Base-by-base conservation (phyloP, 2,329 filamentous ascomycete species). In the Botryotinia calthae region DNA sequence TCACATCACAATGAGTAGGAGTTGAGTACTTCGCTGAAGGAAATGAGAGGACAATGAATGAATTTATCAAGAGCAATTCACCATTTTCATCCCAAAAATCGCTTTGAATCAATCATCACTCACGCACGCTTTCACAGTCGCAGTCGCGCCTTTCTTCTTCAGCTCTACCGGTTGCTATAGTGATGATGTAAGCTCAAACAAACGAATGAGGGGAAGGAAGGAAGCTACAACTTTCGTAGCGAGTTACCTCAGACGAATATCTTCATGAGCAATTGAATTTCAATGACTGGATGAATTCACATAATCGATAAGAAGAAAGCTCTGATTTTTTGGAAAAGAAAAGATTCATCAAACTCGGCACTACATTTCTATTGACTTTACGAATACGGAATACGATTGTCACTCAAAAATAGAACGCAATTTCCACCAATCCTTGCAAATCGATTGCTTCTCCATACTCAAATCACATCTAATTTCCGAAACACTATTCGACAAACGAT, bases 391-490 rank as follows among this genome's bases (percentile, higher is more conserved):
- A 66, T 51, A 66, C 48, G 37, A 68, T 37, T 42, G 48, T 68
- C 65, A 42, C 64, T 67, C 48, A 68, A 68, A 68, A 68, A 68
- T 28, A 67, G 51, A 67, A 58, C 28, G 70, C 62, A 72, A 72
- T 72, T 68, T 72, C 62, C 62, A 68, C 48, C 22, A 48, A 72
- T 46, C 70, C 68, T 71, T 70, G 64, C 51, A 66, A 62, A 42
- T 31, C 42, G 42, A 65, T 46, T 59, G 31, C 42, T 71, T 44
- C 46, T 40, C 34, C 64, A 70, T 34, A 25, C 25, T 40, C 31
- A n/a, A 71, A 74, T 68, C 73, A 66, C 54, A 70, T 62, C 65
- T 72, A 70, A 72, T 70, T 58, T 72, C 71, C 71, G 71, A 70
- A 37, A 62, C 44, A 70, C 51, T 18, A 70, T 40, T 67, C 56